phyloP scores from a whole-genome alignment of 768 basidiomycete species.

The Xanthoconium stramineum region DNA sequence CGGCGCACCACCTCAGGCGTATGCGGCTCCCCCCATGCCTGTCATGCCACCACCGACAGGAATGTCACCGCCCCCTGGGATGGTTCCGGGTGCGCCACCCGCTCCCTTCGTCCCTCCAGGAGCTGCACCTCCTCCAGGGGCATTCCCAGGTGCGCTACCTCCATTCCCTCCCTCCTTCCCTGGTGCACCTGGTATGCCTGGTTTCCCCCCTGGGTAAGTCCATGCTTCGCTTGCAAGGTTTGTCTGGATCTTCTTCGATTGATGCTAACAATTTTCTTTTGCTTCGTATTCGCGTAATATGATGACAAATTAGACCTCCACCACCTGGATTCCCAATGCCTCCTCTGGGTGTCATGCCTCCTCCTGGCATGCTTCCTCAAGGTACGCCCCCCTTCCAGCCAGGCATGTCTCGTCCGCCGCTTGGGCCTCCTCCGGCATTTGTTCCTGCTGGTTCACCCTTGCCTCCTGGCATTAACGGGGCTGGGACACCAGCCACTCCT shows the following conservation, averaged over 20 bases:
- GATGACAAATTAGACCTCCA: conserved; percentile 35
- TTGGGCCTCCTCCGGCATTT: conserved; percentile 36
- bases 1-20: conserved; percentile 71
- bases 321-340: conserved; percentile 56
- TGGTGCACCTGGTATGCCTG: conserved; percentile 44
- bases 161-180: conserved; percentile 40
- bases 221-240: conserved; percentile 10
- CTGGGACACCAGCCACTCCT: conserved; percentile 14
- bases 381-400: conserved; percentile 37
- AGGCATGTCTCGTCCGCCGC: conserved; percentile 35
- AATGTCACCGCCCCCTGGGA: conserved; percentile 37
- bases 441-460: conserved; percentile 33
- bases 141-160: conserved; percentile 37
- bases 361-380: conserved; percentile 37
- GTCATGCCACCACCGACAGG: conserved; percentile 26
- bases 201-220: conserved; percentile 58
- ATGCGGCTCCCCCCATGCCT: conserved; percentile 43
- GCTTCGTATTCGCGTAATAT: conserved; percentile 5
- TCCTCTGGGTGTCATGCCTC: conserved; percentile 38
- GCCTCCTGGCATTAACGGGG: conserved; percentile 23
- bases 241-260: conserved; percentile 12
- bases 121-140: conserved; percentile 35
- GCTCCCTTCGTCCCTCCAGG: conserved; percentile 38
- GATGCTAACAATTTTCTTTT: conserved; percentile 20
- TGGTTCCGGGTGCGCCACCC: conserved; percentile 45